Conservation (phyloP, 495 filamentous ascomycete genomes). For the Diplogelasinospora grovesii region DNA sequence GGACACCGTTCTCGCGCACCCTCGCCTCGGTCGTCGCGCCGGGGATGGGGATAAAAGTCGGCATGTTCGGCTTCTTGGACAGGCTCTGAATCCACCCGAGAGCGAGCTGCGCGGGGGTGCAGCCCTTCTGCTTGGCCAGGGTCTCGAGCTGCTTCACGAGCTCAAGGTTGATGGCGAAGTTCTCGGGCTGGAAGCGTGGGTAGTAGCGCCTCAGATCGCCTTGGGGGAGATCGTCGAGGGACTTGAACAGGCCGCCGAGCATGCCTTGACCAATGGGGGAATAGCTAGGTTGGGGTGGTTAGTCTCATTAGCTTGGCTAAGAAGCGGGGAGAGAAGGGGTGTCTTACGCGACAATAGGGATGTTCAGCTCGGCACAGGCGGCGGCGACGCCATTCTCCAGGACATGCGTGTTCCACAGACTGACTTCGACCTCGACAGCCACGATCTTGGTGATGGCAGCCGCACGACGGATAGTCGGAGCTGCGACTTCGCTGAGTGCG, state of each 20-base stretch:
- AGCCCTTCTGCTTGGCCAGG: constrained; percentile 60
- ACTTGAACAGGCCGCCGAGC: constrained; percentile 55
- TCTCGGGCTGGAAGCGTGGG: constrained; percentile 61
- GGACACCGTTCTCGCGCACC: constrained; percentile 40
- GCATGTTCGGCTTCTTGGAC: constrained; percentile 58
- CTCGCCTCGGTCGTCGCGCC: constrained; percentile 49
- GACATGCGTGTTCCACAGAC: constrained; percentile 56
- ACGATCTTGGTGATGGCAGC: constrained; percentile 59
- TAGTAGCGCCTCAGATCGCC: constrained; percentile 37
- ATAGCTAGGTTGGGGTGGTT: no score
- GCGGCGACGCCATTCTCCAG: constrained; percentile 65
- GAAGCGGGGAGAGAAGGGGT: no score
- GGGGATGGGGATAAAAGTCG: constrained; percentile 82
- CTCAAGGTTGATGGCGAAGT: constrained; percentile 64
- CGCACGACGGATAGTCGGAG: constrained; percentile 65
- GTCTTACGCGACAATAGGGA: constrained; percentile 68
- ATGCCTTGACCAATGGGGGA: constrained; percentile 46
- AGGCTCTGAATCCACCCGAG: constrained; percentile 59
- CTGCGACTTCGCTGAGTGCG: constrained; percentile 61
- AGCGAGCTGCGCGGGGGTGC: constrained; percentile 66
- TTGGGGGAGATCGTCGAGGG: constrained; percentile 53
- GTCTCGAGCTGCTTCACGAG: constrained; percentile 58
- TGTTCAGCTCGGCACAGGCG: constrained; percentile 61
- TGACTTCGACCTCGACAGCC: constrained; percentile 71
- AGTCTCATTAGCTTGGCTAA: no score